Evolutionary conservation across 2,329 filamentous ascomycete species (phyloP).

Genomic region (Truncatella angustata): DNA sequence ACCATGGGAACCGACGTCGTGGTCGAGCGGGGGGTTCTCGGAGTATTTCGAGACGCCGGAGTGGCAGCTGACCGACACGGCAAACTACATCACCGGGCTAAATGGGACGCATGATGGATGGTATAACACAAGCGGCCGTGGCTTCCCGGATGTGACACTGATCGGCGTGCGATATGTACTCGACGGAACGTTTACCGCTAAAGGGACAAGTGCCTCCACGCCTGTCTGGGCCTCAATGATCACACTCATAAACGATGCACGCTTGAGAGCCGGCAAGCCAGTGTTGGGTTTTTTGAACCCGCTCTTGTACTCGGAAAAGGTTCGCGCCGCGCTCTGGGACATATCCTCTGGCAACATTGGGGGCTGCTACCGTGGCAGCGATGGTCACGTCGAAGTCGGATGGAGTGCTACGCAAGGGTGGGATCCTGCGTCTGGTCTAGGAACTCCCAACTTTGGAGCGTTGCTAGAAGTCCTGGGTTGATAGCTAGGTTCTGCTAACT

Average conservation of each 20-base stretch:
- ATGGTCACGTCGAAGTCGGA: slow-evolving; percentile 30
- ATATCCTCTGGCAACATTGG: slow-evolving; percentile 37
- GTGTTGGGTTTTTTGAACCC: slow-evolving; percentile 55
- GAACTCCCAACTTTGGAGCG: slow-evolving; percentile 38
- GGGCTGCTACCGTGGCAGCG: slow-evolving; percentile 33
- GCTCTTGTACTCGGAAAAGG: slow-evolving; percentile 37
- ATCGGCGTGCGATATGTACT: slow-evolving; percentile 40
- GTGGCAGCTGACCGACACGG: slow-evolving; percentile 43
- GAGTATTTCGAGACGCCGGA: slow-evolving; percentile 44
- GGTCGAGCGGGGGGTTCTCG: slow-evolving; percentile 45
- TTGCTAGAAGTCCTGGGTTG: slow-evolving; percentile 6
- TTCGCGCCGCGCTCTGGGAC: slow-evolving; percentile 37
- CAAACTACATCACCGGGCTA: slow-evolving; percentile 38
- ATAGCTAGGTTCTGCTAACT: too few relatives aligned
- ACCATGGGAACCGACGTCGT: slow-evolving; percentile 19
- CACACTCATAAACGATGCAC: slow-evolving; percentile 51
- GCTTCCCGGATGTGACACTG: slow-evolving; percentile 51
- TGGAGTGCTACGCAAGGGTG: slow-evolving; percentile 46
- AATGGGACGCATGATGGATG: slow-evolving; percentile 26
- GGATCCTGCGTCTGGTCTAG: slow-evolving; percentile 51
- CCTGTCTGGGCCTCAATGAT: slow-evolving; percentile 55
- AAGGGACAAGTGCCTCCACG: slow-evolving; percentile 42
- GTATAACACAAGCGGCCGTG: slow-evolving; percentile 37
- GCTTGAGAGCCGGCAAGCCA: slow-evolving; percentile 45
- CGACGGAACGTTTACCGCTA: slow-evolving; percentile 30